Base-by-base conservation (phyloP, 1,284 basidiomycete species). In the Boletus nobilissimus region DNA sequence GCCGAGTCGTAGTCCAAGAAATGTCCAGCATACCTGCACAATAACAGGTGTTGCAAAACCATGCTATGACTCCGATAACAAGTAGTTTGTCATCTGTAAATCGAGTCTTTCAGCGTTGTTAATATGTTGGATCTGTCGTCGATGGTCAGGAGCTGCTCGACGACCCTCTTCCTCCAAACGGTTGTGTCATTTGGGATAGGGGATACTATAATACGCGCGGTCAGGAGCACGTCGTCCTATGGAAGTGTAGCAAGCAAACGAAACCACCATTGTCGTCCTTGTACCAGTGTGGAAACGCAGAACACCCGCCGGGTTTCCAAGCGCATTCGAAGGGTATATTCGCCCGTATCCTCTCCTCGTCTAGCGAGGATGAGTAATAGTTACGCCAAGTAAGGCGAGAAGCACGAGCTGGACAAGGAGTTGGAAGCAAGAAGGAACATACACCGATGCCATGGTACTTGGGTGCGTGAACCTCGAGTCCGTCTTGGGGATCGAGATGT, bases 321-420 rank as follows among this genome's bases (percentile, higher is more conserved):
- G 34, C 5, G 24, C 8, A 2, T 14, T n/a, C 26, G 57, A 63
- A 63, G 36, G 24, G 34, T 38, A 63, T 22, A 38, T 22, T 22
- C 3, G 22, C 11, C 10, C 24, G 22, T 38, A 63, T 76, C 67
- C 81, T 82, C 48, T 85, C 83, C 22, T n/a, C 14, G 51, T 85
- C 83, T 24, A 83, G 60, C 5, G 81, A 83, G 13, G 83, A n/a
- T n/a, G n/a, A n/a, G n/a, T n/a, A n/a, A n/a, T n/a, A n/a, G n/a
- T n/a, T n/a, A n/a, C n/a, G n/a, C n/a, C n/a, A n/a, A n/a, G n/a
- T n/a, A n/a, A n/a, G n/a, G n/a, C n/a, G n/a, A n/a, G 48, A 22
- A 51, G 26, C 19, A 51, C 6, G 57, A 85, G 78, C 34, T 85
- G 84, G 39, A 78, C 26, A n/a, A 85, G 65, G 70, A 83, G 82